A percentile compares a stretch with the other conserved stretches of the same genome.
Evolutionary conservation across 2,329 filamentous ascomycete species (phyloP).

Genomic region (Xylariomycetidae sp.): DNA sequence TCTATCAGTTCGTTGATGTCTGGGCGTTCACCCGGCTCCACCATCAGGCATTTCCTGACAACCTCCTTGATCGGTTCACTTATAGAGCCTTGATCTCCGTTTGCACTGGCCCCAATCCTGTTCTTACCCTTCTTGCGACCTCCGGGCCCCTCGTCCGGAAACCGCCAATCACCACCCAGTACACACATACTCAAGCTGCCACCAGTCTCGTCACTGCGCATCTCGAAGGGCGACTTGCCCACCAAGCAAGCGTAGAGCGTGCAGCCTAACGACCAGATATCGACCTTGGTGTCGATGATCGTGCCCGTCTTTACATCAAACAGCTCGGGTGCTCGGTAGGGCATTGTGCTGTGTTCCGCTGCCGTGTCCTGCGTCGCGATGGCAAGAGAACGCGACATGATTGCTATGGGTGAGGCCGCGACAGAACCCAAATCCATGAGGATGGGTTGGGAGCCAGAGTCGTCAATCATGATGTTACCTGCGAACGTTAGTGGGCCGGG

Average conservation of each 20-base stretch:
- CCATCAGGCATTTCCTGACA: slow-evolving; percentile 77
- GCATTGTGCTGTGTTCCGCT: slow-evolving; percentile 97
- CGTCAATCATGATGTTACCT: slow-evolving; percentile 97
- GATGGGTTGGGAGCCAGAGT: slow-evolving; percentile 81
- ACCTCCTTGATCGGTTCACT: slow-evolving; percentile 82
- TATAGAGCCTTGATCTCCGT: slow-evolving; percentile 51
- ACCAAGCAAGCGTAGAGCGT: slow-evolving; percentile 97
- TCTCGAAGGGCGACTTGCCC: slow-evolving; percentile 95
- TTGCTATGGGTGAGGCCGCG: slow-evolving; percentile 78
- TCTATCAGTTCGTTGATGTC: slow-evolving; percentile 31
- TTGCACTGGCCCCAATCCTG: slow-evolving; percentile 26
- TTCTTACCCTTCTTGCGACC: slow-evolving; percentile 44
- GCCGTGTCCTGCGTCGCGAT: slow-evolving; percentile 91
- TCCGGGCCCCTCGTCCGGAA: slow-evolving; percentile 77
- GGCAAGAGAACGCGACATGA: slow-evolving; percentile 85
- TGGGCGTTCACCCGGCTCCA: slow-evolving; percentile 84
- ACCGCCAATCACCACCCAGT: slow-evolving; percentile 90
- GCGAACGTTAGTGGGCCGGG: neutral
- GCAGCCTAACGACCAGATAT: slow-evolving; percentile 96
- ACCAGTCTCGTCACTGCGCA: slow-evolving; percentile 91
- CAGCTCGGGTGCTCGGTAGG: slow-evolving; percentile 93
- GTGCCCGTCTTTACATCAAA: slow-evolving; percentile 96
- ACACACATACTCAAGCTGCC: slow-evolving; percentile 91
- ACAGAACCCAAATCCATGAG: slow-evolving; percentile 97
- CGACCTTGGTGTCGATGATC: slow-evolving; percentile 90